Percentiles rank a stretch among this genome's conserved stretches.
These are phyloP conservation scores for Amanita fuliginea DNA, from an alignment of 768 basidiomycete species.

Conservation along the genomic window DNA sequence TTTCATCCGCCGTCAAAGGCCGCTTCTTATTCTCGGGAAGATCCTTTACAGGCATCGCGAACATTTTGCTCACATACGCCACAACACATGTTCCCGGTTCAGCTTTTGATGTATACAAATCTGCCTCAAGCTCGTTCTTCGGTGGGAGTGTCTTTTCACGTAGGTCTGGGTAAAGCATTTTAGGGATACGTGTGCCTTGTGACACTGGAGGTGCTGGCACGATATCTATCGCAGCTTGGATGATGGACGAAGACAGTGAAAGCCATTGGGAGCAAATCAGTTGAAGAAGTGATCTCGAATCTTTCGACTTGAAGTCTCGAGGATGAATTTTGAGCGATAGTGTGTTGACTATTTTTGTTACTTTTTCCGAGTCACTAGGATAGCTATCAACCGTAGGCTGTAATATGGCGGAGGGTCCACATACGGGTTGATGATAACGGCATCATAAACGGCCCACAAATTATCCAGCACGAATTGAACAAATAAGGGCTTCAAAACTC, in stretches of 20 bases:
- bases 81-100: conserved; percentile 47
- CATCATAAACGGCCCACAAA: conserved; percentile 95
- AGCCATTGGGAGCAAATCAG: conserved; percentile 95
- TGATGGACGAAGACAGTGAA: conserved; percentile 84
- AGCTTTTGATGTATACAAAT: conserved; percentile 65
- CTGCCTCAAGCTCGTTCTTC: conserved; percentile 73
- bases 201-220: conserved; percentile 83
- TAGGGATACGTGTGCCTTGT: conserved; percentile 76
- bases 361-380: conserved; percentile 77
- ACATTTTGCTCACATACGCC: conserved; percentile 98
- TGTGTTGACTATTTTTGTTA: conserved; percentile 76
- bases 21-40: conserved; percentile 81
- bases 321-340: conserved; percentile 76
- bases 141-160: conserved; percentile 49
- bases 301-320: conserved; percentile 88
- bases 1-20: conserved; percentile 71
- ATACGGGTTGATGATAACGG: conserved; percentile 79
- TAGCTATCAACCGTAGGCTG: conserved; percentile 8
- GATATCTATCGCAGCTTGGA: conserved; percentile 86
- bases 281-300: conserved; percentile 71
- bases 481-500: conserved; percentile 86
- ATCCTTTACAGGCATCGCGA: conserved; percentile 72
- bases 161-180: conserved; percentile 81
- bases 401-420: conserved; percentile 21
- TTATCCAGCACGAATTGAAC: conserved; percentile 97